Base-by-base conservation (phyloP, 305 asterid species). In the Solanum aculeatissimum region DNA sequence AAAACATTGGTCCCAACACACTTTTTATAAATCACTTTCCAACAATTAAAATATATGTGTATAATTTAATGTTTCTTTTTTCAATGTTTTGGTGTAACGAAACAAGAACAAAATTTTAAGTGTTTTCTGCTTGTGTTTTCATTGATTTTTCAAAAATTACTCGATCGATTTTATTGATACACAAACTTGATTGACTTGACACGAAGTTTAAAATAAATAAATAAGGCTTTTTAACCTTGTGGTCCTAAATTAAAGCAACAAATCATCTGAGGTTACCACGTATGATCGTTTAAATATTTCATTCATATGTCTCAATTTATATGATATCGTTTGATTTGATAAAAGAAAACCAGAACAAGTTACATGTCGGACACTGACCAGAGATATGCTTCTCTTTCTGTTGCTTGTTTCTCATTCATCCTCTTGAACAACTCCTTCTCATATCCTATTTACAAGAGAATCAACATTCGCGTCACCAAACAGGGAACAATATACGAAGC, bases 311-410 rank as follows among this genome's bases (percentile, higher is more conserved):
- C n/a, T n/a, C n/a, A n/a, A n/a, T n/a, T n/a, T n/a, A n/a, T n/a
- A n/a, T n/a, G n/a, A n/a, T n/a, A n/a, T n/a, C n/a, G n/a, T n/a
- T n/a, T n/a, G n/a, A n/a, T n/a, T n/a, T n/a, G 75, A 0, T 35
- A 68, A 38, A 19, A 18, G 75, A 23, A 51, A 15, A 51, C 63
- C 5, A 0, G 12, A 77, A 51, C 84, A 42, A 11, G n/a, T 91
- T 89, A 95, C 98, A 93, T 95, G 69, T 94, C 97, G 2, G 97
- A 54, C 12, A 95, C 98, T 6, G 98, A 95, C 97, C 96, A 94
- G 72, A 89, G 75, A 84, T 94, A 95, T 7, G 98, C 98, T 87
- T 95, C 98, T 78, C 83, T 85, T 86, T 94, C 93, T 0, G 97
- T 90, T 62, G 98, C 97, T 89, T 82, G 89, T 81, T 92, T 94